A percentile compares a stretch with the other conserved stretches of the same genome.
phyloP scores from a whole-genome alignment of 2,329 filamentous ascomycete genomes.

The Xylaria sp. region DNA sequence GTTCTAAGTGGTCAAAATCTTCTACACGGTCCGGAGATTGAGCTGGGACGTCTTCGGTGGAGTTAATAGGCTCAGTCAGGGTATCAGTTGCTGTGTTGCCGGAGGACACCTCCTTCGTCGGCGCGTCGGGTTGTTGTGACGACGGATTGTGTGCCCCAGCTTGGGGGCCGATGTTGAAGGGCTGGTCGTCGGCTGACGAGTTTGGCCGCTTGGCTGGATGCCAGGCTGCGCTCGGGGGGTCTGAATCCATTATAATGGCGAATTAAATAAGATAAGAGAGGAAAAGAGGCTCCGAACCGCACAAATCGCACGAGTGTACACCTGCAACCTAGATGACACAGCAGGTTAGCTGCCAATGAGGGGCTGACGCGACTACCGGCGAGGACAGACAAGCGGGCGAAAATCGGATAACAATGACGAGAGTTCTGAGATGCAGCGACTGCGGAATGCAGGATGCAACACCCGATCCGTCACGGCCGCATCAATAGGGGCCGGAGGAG shows the following conservation, averaged over 20 bases:
- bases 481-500: conserved; percentile 24
- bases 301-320: conserved; percentile 38
- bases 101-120: conserved; percentile 14
- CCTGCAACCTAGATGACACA: conserved; percentile 23
- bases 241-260: conserved; percentile 55
- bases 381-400: neutral
- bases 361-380: conserved; percentile 29
- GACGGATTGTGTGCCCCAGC: conserved; percentile 16
- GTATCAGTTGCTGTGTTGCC: conserved; percentile 24
- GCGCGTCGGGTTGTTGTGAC: conserved; percentile 13
- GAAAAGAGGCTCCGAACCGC: conserved; percentile 36
- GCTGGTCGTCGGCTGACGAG: conserved; percentile 41
- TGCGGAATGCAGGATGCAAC: neutral
- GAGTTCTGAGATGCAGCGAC: neutral
- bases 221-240: conserved; percentile 59
- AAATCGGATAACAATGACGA: neutral
- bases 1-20: conserved; percentile 43
- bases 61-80: conserved; percentile 33
- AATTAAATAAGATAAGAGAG: conserved; percentile 48
- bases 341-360: conserved; percentile 33
- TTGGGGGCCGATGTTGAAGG: conserved; percentile 31
- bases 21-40: conserved; percentile 37
- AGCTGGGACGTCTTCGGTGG: conserved; percentile 33
- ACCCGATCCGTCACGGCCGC: conserved; percentile 9
- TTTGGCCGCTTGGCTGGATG: conserved; percentile 65